These are phyloP conservation scores for Phytophthora nicotianae DNA, from an alignment of 352 stramenopile genomes.

Conservation along the genomic window DNA sequence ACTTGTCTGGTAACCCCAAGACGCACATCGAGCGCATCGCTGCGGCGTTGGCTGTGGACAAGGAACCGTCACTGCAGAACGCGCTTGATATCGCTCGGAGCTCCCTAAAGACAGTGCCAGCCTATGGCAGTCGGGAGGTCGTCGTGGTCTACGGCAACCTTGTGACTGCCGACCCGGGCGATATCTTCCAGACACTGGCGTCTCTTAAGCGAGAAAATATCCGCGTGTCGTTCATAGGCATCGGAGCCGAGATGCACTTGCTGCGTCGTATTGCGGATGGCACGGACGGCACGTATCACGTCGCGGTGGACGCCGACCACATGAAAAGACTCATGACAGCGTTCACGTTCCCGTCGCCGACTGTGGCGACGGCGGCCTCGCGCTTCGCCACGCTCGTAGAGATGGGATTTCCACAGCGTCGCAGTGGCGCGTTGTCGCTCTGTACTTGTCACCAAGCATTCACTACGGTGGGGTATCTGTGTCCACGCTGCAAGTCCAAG, in stretches of 20 bases:
- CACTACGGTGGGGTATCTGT: conserved; percentile 93
- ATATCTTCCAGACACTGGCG: conserved; percentile 95
- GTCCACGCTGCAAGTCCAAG: conserved; percentile 94
- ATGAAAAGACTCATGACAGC: conserved; percentile 92
- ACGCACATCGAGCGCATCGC: conserved; percentile 86
- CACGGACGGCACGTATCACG: conserved; percentile 93
- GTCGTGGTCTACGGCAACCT: conserved; percentile 96
- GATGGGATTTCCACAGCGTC: conserved; percentile 85
- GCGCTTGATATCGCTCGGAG: conserved; percentile 88
- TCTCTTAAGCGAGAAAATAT: conserved; percentile 91
- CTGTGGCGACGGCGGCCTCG: conserved; percentile 68
- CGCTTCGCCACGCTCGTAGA: conserved; percentile 82
- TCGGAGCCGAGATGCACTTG: conserved; percentile 94
- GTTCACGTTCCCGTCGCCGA: conserved; percentile 94
- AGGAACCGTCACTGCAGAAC: conserved; percentile 92
- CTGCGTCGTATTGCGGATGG: conserved; percentile 87
- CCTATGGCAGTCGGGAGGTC: conserved; percentile 89
- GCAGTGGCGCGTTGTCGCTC: conserved; percentile 76
- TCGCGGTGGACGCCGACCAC: conserved; percentile 94
- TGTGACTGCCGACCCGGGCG: conserved; percentile 95
- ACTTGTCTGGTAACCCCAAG: conserved; percentile 90
- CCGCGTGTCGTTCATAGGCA: conserved; percentile 93
- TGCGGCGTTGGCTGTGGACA: conserved; percentile 65
- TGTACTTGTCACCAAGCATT: conserved; percentile 88
- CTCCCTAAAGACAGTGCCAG: conserved; percentile 28